Evolutionary conservation across 2,329 filamentous ascomycete genomes (phyloP).

Genomic region (Fusarium palustre): DNA sequence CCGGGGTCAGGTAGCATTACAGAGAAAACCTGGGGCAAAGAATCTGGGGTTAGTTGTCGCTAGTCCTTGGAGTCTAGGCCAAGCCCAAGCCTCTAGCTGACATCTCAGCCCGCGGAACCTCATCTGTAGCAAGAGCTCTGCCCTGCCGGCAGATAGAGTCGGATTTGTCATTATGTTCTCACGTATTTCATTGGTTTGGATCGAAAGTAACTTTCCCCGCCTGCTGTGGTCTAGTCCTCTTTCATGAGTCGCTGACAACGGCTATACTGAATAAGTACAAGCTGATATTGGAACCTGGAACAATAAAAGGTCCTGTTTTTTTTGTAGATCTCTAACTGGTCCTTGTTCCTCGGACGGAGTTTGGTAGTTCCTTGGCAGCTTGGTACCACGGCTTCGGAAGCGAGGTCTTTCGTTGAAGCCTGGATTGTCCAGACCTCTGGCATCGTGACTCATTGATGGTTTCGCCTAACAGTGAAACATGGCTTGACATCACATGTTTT

Average conservation of each 20-base stretch:
- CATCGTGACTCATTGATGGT: not conserved
- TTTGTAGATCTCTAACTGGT: not conserved
- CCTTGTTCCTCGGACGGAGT: conserved; percentile 12
- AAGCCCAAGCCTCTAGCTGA: not conserved
- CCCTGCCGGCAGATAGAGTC: conserved; percentile 16
- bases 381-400: not conserved
- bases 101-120: conserved; percentile 9
- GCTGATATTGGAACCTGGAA: not conserved
- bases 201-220: not conserved
- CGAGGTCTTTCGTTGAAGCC: not conserved
- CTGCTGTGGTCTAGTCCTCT: not conserved
- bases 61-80: not conserved
- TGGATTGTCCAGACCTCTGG: not conserved
- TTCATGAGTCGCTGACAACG: not conserved
- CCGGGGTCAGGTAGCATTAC: not conserved
- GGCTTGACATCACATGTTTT: not conserved
- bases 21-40: not conserved
- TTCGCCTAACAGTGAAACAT: not conserved
- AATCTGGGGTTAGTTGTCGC: not conserved
- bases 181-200: not conserved
- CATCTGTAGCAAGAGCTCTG: not conserved
- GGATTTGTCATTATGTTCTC: not conserved
- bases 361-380: not conserved
- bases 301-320: not conserved
- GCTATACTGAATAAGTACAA: conserved; percentile 5